Conservation (phyloP, 2,329 filamentous ascomycete species). For the Fusarium tjaetaba region DNA sequence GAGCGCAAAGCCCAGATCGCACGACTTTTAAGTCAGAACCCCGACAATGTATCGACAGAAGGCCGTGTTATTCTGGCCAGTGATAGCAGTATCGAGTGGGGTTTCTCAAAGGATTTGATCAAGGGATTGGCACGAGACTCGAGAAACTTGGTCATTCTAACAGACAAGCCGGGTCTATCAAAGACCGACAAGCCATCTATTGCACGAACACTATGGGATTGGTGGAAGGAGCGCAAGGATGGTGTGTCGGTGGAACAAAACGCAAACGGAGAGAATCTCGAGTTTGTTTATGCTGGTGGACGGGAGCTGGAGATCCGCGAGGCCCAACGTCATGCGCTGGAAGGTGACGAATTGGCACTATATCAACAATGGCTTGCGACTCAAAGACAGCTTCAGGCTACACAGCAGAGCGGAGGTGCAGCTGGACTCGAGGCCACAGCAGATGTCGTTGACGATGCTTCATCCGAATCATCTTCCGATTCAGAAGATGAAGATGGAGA, state of each 20-base stretch:
- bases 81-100: conserved; percentile 92
- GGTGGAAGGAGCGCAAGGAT: conserved; percentile 76
- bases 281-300: conserved; percentile 74
- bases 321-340: conserved; percentile 71
- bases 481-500: conserved; percentile 91
- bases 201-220: conserved; percentile 80
- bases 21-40: conserved; percentile 65
- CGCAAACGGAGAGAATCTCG: conserved; percentile 65
- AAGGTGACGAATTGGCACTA: conserved; percentile 78
- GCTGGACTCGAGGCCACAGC: conserved; percentile 74
- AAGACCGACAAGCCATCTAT: conserved; percentile 62
- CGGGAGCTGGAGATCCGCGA: conserved; percentile 69
- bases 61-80: conserved; percentile 89
- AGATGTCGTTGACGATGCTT: conserved; percentile 83
- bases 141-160: conserved; percentile 87
- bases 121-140: conserved; percentile 78
- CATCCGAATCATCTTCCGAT: conserved; percentile 84
- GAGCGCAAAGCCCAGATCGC: conserved; percentile 85
- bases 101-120: conserved; percentile 86
- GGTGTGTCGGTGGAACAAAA: conserved; percentile 68
- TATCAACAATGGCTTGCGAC: conserved; percentile 95
- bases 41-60: conserved; percentile 53
- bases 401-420: conserved; percentile 75
- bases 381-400: conserved; percentile 86
- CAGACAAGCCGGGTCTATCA: conserved; percentile 71